These are phyloP conservation scores for Elaeis guineensis DNA, from an alignment of 176 grass and related monocot species.

Conservation along the genomic window DNA sequence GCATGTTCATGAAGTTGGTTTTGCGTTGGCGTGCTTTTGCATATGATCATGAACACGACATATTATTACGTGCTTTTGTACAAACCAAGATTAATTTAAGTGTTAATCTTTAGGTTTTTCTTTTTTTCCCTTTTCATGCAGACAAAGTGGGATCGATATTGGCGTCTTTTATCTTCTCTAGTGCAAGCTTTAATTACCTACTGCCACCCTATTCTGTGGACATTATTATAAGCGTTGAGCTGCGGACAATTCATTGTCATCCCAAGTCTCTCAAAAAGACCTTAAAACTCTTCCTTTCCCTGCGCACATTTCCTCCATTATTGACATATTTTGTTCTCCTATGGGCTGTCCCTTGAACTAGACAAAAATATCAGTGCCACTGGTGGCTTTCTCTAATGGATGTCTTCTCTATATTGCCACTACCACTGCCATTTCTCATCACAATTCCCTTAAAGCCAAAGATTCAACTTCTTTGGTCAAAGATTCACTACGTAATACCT, in stretches of 20 bases:
- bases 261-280: not conserved
- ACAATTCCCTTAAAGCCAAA: slow-evolving; percentile 20
- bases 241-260: not conserved
- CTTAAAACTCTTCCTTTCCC: not conserved
- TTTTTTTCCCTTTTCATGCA: not conserved
- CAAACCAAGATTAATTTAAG: not conserved
- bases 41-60: not conserved
- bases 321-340: slow-evolving; percentile 3
- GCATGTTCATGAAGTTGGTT: no score
- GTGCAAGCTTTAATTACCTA: not conserved
- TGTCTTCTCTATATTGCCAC: slow-evolving; percentile 4
- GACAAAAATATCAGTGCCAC: slow-evolving; percentile 6
- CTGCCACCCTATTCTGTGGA: not conserved
- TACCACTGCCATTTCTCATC: slow-evolving; percentile 24
- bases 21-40: no score
- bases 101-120: not conserved
- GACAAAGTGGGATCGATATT: not conserved
- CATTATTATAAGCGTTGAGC: not conserved
- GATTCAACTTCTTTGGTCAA: slow-evolving; percentile 48
- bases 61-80: not conserved
- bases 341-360: no score
- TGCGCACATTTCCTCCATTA: not conserved
- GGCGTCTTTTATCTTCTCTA: not conserved
- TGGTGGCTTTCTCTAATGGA: slow-evolving; percentile 26
- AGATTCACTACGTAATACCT: slow-evolving; percentile 40